Base-by-base conservation (phyloP, 2,329 filamentous ascomycete species). In the Cladosporium colombiae region DNA sequence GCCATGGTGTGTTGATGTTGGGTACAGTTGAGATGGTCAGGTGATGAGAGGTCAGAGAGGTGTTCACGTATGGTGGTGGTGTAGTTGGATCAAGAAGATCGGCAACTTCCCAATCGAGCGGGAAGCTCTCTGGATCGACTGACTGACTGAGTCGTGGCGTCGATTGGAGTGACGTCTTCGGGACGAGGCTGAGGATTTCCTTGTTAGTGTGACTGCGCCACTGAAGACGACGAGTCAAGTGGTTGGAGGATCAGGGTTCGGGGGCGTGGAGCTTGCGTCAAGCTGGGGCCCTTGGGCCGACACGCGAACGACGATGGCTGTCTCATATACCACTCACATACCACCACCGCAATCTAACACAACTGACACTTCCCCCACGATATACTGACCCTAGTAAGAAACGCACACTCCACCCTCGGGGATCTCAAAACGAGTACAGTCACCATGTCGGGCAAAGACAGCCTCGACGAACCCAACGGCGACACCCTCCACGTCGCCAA, bases 381-480 rank as follows among this genome's bases (percentile, higher is more conserved):
- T 21, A 21, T 21, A 44, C 16, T 0, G 2, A 23, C n/a, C 40
- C 40, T 13, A 46, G 40, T 5, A 0, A 46, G 16, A 33, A 35
- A 66, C 37, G 31, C 57, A 44, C 27, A 37, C 61, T 65, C 59
- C 56, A 25, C 37, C 55, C 13, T 37, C 21, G 16, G 50, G 18
- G 53, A 62, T 29, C 29, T 37, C 16, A n/a, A 11, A 23, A 49
- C 31, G 33, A 40, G 35, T 29, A 40, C 63, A 40, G 50, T 40
- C 59, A 69, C n/a, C 62, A 73, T 73, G 71, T 70, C 70, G 25
- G 68, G 61, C 61, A 70, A 71, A 33, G 64, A 67, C 37, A 62
- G 66, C 37, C 65, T 66, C 62, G 71, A 72, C 60, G 65, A 65
- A 35, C 57, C 59, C 49, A 69, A 72, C 60, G 67, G 68, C 64